Evolutionary conservation across 345 rosid genomes (phyloP).

Genomic region (Dipteronia dyeriana): DNA sequence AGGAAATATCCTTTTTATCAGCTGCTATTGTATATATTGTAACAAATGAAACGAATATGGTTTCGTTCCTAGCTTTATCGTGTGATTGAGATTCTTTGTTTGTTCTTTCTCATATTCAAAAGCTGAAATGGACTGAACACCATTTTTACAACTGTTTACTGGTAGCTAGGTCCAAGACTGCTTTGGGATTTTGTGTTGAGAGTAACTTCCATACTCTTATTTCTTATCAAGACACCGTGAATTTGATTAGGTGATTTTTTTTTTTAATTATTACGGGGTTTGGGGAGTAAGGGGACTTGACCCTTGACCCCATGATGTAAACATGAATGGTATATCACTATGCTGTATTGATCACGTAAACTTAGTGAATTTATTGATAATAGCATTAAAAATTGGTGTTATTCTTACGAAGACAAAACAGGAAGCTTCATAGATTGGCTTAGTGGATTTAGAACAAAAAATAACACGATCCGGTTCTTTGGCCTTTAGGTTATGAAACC

Average conservation of each 20-base stretch:
- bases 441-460: not conserved
- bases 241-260: too few relatives aligned
- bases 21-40: not conserved
- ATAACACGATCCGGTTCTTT: not conserved
- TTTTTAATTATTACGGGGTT: too few relatives aligned
- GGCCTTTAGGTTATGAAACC: not conserved
- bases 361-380: not conserved
- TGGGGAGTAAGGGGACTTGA: too few relatives aligned
- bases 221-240: not conserved
- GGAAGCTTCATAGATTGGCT: not conserved
- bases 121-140: conserved; percentile 4
- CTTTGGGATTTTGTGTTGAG: not conserved
- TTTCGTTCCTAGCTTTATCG: not conserved
- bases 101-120: not conserved
- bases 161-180: not conserved
- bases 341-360: too few relatives aligned
- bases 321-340: too few relatives aligned
- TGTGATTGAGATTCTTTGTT: not conserved
- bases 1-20: not conserved
- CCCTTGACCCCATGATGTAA: too few relatives aligned
- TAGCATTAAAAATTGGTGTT: not conserved
- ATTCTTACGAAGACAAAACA: conserved; percentile 2
- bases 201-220: not conserved
- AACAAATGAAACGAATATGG: not conserved
- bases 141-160: not conserved